Conservation (phyloP, 495 filamentous ascomycete genomes). For the Barbatosphaeria neglecta region DNA sequence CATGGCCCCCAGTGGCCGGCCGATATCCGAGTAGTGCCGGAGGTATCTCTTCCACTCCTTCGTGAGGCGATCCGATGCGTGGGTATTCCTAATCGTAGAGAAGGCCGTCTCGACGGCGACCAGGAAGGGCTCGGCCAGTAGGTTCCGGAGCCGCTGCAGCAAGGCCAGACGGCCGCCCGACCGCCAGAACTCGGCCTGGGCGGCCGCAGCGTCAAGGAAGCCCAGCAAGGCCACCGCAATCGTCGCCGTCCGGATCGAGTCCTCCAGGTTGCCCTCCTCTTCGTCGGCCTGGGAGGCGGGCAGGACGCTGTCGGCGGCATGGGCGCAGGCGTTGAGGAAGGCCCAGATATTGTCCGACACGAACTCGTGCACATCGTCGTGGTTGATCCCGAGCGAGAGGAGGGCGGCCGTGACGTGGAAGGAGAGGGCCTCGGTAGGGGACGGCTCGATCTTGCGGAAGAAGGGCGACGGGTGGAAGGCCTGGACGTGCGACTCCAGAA, state of each 20-base stretch:
- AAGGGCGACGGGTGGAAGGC: slow-evolving; percentile 67
- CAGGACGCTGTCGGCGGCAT: slow-evolving; percentile 29
- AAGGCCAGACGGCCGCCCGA: slow-evolving; percentile 56
- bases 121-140: slow-evolving; percentile 74
- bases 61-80: slow-evolving; percentile 36
- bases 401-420: slow-evolving; percentile 64
- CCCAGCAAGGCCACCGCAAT: slow-evolving; percentile 74
- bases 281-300: slow-evolving; percentile 40
- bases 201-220: slow-evolving; percentile 70
- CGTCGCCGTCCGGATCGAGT: slow-evolving; percentile 55
- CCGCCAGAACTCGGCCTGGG: slow-evolving; percentile 68
- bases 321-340: slow-evolving; percentile 57
- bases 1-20: slow-evolving; percentile 83
- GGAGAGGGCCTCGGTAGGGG: slow-evolving; percentile 82
- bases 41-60: slow-evolving; percentile 74
- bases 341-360: slow-evolving; percentile 48
- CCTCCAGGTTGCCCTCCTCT: slow-evolving; percentile 43
- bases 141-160: slow-evolving; percentile 52
- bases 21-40: slow-evolving; percentile 67
- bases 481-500: slow-evolving; percentile 72
- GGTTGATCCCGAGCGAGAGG: slow-evolving; percentile 62
- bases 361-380: slow-evolving; percentile 49
- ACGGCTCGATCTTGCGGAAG: slow-evolving; percentile 69
- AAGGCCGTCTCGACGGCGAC: slow-evolving; percentile 76
- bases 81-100: slow-evolving; percentile 62